Conservation (phyloP, 495 filamentous ascomycete species). For the Rhypophila decipiens region DNA sequence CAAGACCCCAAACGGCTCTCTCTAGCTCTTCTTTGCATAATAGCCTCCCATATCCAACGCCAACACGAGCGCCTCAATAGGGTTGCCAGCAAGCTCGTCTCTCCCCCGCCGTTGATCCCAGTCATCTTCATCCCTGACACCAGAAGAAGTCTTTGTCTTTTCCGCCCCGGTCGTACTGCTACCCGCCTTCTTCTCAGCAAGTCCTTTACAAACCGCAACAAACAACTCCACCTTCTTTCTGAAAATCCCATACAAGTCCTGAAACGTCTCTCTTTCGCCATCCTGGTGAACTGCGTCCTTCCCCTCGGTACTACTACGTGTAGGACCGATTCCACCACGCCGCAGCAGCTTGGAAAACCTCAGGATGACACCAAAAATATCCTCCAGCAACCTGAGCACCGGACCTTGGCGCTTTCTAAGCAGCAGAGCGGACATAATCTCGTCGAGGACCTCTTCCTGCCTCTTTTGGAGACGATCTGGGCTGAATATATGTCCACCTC, state of each 20-base stretch:
- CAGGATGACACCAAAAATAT: slow-evolving; percentile 67
- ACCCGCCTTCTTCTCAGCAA: slow-evolving; percentile 54
- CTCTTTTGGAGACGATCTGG: slow-evolving; percentile 59
- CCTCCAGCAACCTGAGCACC: slow-evolving; percentile 67
- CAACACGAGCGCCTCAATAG: slow-evolving; percentile 47
- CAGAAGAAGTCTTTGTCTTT: not conserved
- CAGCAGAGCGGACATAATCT: slow-evolving; percentile 68
- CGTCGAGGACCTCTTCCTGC: slow-evolving; percentile 72
- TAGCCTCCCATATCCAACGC: slow-evolving; percentile 58
- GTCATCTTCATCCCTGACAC: not conserved
- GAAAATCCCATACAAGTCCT: slow-evolving; percentile 55
- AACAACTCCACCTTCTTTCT: slow-evolving; percentile 65
- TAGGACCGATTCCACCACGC: slow-evolving; percentile 15
- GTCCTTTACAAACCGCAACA: slow-evolving; percentile 52
- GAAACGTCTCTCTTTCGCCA: slow-evolving; percentile 35
- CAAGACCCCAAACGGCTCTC: no score
- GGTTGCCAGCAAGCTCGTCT: slow-evolving; percentile 25
- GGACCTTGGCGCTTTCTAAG: slow-evolving; percentile 63
- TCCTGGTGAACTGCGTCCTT: slow-evolving; percentile 11
- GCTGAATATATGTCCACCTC: slow-evolving; percentile 34
- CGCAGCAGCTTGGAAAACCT: slow-evolving; percentile 47
- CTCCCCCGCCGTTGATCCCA: slow-evolving; percentile 20
- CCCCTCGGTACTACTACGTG: not conserved
- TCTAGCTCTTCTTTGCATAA: slow-evolving; percentile 27
- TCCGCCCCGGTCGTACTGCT: slow-evolving; percentile 28